phyloP scores from a whole-genome alignment of 306 rosid genomes.

The Lathyrus oleraceus region DNA sequence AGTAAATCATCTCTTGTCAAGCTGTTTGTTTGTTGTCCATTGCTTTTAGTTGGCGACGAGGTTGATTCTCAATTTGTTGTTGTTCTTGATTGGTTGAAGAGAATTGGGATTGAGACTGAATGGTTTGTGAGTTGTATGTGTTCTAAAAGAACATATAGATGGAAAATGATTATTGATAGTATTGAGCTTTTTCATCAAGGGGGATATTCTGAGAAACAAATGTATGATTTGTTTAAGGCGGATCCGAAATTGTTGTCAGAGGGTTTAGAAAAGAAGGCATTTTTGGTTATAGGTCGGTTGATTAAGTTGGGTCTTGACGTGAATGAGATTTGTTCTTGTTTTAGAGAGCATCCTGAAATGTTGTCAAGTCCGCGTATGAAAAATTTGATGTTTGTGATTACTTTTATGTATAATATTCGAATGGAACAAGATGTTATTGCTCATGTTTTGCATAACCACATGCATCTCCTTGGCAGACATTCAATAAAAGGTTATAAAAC shows the following conservation, averaged over 20 bases:
- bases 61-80: slow-evolving; percentile 42
- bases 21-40: slow-evolving; percentile 68
- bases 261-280: slow-evolving; percentile 61
- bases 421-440: slow-evolving; percentile 60
- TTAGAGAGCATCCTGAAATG: slow-evolving; percentile 52
- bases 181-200: slow-evolving; percentile 51
- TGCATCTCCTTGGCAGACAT: slow-evolving; percentile 46
- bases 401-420: slow-evolving; percentile 56
- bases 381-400: slow-evolving; percentile 52
- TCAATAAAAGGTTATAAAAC: slow-evolving; percentile 60
- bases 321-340: slow-evolving; percentile 46
- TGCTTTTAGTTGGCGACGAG: slow-evolving; percentile 56
- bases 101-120: slow-evolving; percentile 53
- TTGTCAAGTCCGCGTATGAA: slow-evolving; percentile 41
- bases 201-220: slow-evolving; percentile 55
- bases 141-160: slow-evolving; percentile 45
- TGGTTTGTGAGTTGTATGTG: slow-evolving; percentile 65
- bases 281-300: slow-evolving; percentile 49
- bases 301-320: slow-evolving; percentile 56
- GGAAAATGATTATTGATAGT: slow-evolving; percentile 65
- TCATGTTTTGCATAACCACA: slow-evolving; percentile 43
- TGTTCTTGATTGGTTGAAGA: slow-evolving; percentile 56
- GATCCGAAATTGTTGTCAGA: slow-evolving; percentile 59
- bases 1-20: slow-evolving; percentile 53
- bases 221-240: slow-evolving; percentile 51